Conservation (phyloP, 2,329 filamentous ascomycete species). For the Stemphylium lycopersici region DNA sequence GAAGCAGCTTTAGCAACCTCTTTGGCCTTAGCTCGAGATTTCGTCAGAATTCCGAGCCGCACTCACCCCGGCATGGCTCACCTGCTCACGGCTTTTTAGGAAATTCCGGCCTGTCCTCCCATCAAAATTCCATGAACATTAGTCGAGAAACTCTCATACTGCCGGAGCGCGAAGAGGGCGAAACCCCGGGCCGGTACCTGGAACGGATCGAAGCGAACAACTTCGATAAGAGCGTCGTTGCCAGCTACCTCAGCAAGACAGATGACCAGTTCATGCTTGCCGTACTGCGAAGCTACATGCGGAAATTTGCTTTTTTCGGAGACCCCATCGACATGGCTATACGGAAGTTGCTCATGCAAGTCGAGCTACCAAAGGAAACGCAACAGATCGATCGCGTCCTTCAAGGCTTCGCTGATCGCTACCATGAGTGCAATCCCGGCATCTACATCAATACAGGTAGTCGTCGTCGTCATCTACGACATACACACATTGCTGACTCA, state of each 20-base stretch:
- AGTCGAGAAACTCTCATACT: conserved; percentile 72
- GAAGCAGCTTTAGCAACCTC: conserved; percentile 91
- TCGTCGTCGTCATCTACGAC: conserved; percentile 2
- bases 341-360: conserved; percentile 93
- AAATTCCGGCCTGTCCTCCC: conserved; percentile 76
- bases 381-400: conserved; percentile 96
- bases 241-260: conserved; percentile 84
- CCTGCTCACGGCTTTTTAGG: conserved; percentile 62
- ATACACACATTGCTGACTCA: conserved; percentile 23
- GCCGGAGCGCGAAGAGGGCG: conserved; percentile 82
- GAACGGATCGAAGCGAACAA: conserved; percentile 79
- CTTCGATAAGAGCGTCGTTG: conserved; percentile 81
- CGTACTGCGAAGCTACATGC: conserved; percentile 92
- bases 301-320: conserved; percentile 91
- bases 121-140: conserved; percentile 82
- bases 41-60: conserved; percentile 79
- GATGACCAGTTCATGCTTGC: conserved; percentile 81
- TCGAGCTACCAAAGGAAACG: conserved; percentile 93
- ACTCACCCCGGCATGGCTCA: conserved; percentile 66
- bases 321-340: conserved; percentile 98
- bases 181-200: conserved; percentile 89
- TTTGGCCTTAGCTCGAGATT: conserved; percentile 77
- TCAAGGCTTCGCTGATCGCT: conserved; percentile 92
- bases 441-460: conserved; percentile 80
- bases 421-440: conserved; percentile 97